Percentiles rank a stretch among this genome's conserved stretches.
Evolutionary conservation across 129 eudicot genomes (phyloP).

Genomic region (Saussurea involucrata): DNA sequence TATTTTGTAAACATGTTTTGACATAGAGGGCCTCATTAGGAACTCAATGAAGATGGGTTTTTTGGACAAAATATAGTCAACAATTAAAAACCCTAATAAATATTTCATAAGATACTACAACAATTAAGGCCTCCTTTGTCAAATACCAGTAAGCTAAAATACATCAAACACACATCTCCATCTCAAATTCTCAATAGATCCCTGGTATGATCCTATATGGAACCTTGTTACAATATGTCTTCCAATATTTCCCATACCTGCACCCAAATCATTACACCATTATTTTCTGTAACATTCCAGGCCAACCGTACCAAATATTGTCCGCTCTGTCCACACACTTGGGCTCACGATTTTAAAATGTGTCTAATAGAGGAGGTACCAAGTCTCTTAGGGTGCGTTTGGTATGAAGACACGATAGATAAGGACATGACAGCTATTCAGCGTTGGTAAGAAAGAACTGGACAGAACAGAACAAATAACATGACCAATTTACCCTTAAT

Average conservation of each 20-base stretch:
- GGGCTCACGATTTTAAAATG: no score
- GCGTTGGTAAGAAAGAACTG: no score
- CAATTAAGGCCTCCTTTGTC: neutral
- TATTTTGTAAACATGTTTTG: neutral
- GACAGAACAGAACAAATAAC: no score
- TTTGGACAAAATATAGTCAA: neutral
- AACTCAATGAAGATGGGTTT: neutral
- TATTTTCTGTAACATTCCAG: no score
- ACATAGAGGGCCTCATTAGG: neutral
- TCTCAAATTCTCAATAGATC: conserved; percentile 56
- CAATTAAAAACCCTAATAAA: neutral
- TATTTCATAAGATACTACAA: neutral
- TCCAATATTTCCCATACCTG: conserved; percentile 98
- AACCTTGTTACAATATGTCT: conserved; percentile 85
- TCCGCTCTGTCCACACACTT: no score
- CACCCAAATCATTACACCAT: conserved; percentile 9
- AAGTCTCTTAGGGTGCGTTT: no score
- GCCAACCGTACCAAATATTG: no score
- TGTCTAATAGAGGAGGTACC: no score
- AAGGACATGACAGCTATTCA: no score
- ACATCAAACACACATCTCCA: conserved; percentile 19
- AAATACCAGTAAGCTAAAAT: conserved; percentile 12
- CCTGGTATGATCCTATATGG: conserved; percentile 89
- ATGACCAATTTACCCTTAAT: no score
- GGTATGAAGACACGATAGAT: no score